Evolutionary conservation across 495 filamentous ascomycete genomes (phyloP), one percentile per base, ranked within the genome.

Genomic region (Cryomyces minteri): DNA sequence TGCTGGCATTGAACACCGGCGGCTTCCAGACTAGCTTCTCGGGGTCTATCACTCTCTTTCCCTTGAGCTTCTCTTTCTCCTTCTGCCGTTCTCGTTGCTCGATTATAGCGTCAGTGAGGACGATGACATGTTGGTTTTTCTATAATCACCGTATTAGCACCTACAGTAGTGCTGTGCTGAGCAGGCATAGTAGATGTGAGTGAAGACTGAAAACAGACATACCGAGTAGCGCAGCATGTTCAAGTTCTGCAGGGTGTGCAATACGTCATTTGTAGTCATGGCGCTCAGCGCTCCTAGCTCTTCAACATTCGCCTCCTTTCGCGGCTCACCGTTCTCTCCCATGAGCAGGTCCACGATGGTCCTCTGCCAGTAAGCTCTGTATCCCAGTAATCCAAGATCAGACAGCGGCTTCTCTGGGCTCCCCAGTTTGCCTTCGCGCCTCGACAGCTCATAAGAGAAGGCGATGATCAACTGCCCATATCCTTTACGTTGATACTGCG

Each of bases 361-460:
- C 58, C 95, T 88, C 14, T 84, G 83, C 90, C 90, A 98, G 63
- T 94, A 98, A 41, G 90, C 86, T 40, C 92, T 74, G 62, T 98
- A 98, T 43, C 84, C 80, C 14, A 98, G 67, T 29, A 98, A 63
- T 43, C 90, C 90, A 36, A 98, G 60, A 69, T 98, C 90, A 46
- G 83, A 90, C 4, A 98, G 77, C 0, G 90, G 90, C 57, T 98
- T 98, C 59, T 98, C 90, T 1, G 90, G 90, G 5, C 84, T 92
- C 8, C 92, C 92, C 4, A 94, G 75, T 60, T 94, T 95, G 50
- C 77, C 78, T 63, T 98, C 92, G 40, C 90, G 82, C 61, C 88
- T 94, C 58, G 83, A 88, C 4, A 98, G 80, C 60, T 95, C 88
- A 67, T 98, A 98, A 12, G 85, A 94, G 71, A 98, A 96, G 33